phyloP scores from a whole-genome alignment of 176 grass and related monocot species.

The Triticum monococcum region DNA sequence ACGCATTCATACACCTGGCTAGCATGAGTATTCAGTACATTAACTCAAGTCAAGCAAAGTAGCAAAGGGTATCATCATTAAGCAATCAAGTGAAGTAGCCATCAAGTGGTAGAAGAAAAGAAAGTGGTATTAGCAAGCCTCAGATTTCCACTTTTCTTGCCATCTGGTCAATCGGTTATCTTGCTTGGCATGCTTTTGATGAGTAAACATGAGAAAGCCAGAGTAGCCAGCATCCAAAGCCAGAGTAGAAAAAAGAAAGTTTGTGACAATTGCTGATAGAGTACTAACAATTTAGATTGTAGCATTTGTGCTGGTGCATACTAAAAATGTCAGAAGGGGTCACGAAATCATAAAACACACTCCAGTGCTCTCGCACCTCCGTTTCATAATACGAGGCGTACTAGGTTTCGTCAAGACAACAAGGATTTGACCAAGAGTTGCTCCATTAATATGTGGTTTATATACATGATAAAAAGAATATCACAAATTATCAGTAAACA shows the following conservation, averaged over 20 bases:
- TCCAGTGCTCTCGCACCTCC: neutral
- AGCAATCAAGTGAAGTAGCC: neutral
- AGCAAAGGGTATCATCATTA: neutral
- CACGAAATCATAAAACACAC: neutral
- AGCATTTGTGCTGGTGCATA: neutral
- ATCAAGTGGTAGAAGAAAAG: conserved; percentile 18
- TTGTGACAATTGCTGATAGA: neutral
- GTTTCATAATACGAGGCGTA: neutral
- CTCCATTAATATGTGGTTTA: neutral
- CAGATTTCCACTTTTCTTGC: neutral
- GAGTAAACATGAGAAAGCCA: conserved; percentile 36
- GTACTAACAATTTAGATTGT: neutral
- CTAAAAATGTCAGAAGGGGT: neutral
- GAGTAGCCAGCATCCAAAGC: conserved; percentile 2
- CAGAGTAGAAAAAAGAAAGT: neutral
- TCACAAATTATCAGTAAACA: neutral
- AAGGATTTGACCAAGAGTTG: neutral
- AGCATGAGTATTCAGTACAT: neutral
- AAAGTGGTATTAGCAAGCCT: neutral
- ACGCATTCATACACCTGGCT: neutral
- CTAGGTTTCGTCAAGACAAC: neutral
- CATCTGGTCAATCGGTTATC: conserved; percentile 3
- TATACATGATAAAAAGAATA: neutral
- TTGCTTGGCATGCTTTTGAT: conserved; percentile 33
- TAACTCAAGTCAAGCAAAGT: neutral